Evolutionary conservation across 2,329 filamentous ascomycete genomes (phyloP).

Genomic region (Aspergillus fumigatiaffinis): DNA sequence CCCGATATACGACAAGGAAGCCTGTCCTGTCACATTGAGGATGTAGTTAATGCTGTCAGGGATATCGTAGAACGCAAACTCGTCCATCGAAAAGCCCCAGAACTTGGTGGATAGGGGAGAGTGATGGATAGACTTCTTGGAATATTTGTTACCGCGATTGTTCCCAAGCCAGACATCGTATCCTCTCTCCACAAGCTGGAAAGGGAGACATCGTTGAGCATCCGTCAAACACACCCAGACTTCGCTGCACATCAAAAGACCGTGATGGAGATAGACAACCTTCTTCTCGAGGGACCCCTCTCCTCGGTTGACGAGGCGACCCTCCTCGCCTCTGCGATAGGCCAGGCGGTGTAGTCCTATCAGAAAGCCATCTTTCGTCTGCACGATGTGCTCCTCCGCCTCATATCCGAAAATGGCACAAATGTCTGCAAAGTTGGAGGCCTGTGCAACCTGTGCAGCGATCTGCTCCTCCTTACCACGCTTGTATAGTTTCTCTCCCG

Average conservation of each 20-base stretch:
- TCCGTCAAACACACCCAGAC: slow-evolving; percentile 96
- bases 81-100: slow-evolving; percentile 98
- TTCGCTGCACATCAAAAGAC: slow-evolving; percentile 96
- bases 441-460: slow-evolving; percentile 74
- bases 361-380: slow-evolving; percentile 90
- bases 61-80: slow-evolving; percentile 97
- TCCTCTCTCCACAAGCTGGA: slow-evolving; percentile 80
- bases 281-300: slow-evolving; percentile 68
- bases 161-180: slow-evolving; percentile 99
- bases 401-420: slow-evolving; percentile 88
- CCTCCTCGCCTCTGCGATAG: slow-evolving; percentile 77
- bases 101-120: slow-evolving; percentile 74
- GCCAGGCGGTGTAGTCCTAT: slow-evolving; percentile 84
- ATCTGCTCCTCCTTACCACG: slow-evolving; percentile 66
- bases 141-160: slow-evolving; percentile 98
- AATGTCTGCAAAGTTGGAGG: slow-evolving; percentile 90
- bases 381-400: slow-evolving; percentile 92
- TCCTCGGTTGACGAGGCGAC: slow-evolving; percentile 67
- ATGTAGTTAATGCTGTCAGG: slow-evolving; percentile 93
- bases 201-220: slow-evolving; percentile 78
- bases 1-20: slow-evolving; percentile 88
- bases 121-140: slow-evolving; percentile 79
- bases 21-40: slow-evolving; percentile 73
- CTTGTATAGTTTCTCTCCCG: slow-evolving; percentile 64
- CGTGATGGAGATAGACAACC: slow-evolving; percentile 92